phyloP scores from a whole-genome alignment of 2,329 filamentous ascomycete species.

The Penicillium sp. region DNA sequence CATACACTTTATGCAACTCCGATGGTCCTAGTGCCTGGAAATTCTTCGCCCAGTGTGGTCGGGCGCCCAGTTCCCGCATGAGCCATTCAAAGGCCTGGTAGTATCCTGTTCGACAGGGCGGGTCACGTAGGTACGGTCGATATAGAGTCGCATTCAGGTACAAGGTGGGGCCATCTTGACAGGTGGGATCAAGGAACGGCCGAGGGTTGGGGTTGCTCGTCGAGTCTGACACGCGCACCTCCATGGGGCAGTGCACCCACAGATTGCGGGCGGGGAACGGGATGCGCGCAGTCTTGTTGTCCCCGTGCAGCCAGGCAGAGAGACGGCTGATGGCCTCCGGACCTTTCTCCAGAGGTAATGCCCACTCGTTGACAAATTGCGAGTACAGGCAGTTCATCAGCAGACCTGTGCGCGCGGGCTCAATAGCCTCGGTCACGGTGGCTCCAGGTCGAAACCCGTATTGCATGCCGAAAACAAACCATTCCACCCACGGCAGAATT shows the following conservation, averaged over 20 bases:
- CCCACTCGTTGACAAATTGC: constrained; percentile 99
- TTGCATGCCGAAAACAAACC: constrained; percentile 96
- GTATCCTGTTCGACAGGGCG: constrained; percentile 68
- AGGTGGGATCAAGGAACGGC: constrained; percentile 68
- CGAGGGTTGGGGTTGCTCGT: constrained; percentile 46
- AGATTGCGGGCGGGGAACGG: constrained; percentile 73
- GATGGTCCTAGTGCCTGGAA: constrained; percentile 59
- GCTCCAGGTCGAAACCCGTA: constrained; percentile 74
- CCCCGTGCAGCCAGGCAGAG: constrained; percentile 76
- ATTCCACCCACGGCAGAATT: constrained; percentile 81
- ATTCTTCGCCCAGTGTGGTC: constrained; percentile 92
- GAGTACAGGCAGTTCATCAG: constrained; percentile 97
- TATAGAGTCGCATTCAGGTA: constrained; percentile 91
- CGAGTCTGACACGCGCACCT: constrained; percentile 80
- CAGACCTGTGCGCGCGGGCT: constrained; percentile 71
- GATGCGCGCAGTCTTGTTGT: constrained; percentile 64
- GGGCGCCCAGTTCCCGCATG: constrained; percentile 76
- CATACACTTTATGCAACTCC: constrained; percentile 61
- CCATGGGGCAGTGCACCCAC: constrained; percentile 83
- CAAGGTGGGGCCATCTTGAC: constrained; percentile 62
- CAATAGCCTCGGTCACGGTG: constrained; percentile 64
- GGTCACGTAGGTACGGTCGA: constrained; percentile 70
- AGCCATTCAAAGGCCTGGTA: constrained; percentile 88
- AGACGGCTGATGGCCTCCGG: constrained; percentile 80
- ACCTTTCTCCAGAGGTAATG: constrained; percentile 75